phyloP scores from a whole-genome alignment of 2,329 filamentous ascomycete genomes.

The Ramularia collo-cygni region DNA sequence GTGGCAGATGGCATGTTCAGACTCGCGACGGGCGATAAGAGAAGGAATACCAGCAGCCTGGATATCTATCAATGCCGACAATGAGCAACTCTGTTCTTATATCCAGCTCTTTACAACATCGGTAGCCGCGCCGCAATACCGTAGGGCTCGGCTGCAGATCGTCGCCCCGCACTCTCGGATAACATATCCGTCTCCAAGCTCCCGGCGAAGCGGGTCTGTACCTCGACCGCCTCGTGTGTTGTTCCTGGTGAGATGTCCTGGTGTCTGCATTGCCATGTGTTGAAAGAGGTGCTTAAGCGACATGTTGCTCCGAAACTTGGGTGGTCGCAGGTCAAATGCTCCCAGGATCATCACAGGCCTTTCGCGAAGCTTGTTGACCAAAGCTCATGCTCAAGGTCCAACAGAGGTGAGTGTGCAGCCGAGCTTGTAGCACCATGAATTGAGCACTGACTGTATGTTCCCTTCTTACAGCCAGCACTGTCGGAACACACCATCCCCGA shows the following conservation, averaged over 20 bases:
- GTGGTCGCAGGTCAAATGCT: slow-evolving; percentile 14
- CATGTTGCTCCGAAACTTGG: slow-evolving; percentile 20
- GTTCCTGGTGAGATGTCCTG: slow-evolving; percentile 1
- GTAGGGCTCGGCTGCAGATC: slow-evolving; percentile 1
- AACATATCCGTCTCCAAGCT: slow-evolving; percentile 2
- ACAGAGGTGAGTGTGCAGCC: slow-evolving; percentile 18
- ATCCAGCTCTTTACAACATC: too few relatives aligned
- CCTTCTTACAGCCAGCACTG: slow-evolving; percentile 53
- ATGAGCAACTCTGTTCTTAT: too few relatives aligned
- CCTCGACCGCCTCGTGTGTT: slow-evolving; percentile 1
- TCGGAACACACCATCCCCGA: slow-evolving; percentile 63
- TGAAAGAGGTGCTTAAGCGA: slow-evolving; percentile 1
- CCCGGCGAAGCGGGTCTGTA: neutral
- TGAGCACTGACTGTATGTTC: neutral
- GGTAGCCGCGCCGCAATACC: too few relatives aligned
- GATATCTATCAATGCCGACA: too few relatives aligned
- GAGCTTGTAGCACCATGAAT: neutral
- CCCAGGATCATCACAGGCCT: neutral
- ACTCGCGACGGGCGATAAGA: too few relatives aligned
- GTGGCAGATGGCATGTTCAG: too few relatives aligned
- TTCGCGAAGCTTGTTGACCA: slow-evolving; percentile 20
- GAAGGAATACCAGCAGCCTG: too few relatives aligned
- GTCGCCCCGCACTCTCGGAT: slow-evolving; percentile 6
- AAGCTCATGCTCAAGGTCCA: slow-evolving; percentile 26
- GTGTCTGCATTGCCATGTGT: slow-evolving; percentile 2